Evolutionary conservation across 2,329 filamentous ascomycete genomes (phyloP).

Genomic region (Alternaria longipes): DNA sequence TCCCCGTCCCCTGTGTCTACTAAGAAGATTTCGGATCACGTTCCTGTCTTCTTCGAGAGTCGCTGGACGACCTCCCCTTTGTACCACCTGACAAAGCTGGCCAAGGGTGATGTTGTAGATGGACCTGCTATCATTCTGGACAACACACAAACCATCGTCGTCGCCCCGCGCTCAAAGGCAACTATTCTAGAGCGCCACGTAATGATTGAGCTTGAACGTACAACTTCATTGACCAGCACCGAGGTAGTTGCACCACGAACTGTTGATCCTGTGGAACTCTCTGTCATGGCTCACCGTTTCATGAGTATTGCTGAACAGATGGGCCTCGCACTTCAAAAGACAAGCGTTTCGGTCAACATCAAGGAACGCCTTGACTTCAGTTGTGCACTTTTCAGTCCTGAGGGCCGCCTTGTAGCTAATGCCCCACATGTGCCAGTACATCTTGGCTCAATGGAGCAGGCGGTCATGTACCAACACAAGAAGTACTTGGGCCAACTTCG

Average conservation of each 20-base stretch:
- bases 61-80: conserved; percentile 33
- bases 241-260: neutral
- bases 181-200: conserved; percentile 52
- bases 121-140: conserved; percentile 50
- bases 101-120: conserved; percentile 26
- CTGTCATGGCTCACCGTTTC: conserved; percentile 32
- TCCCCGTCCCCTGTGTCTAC: conserved; percentile 13
- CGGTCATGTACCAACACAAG: conserved; percentile 38
- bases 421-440: conserved; percentile 41
- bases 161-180: conserved; percentile 51
- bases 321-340: conserved; percentile 35
- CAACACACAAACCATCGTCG: conserved; percentile 58
- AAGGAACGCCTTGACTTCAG: conserved; percentile 41
- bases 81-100: conserved; percentile 32
- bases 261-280: conserved; percentile 18
- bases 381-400: conserved; percentile 35
- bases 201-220: conserved; percentile 45
- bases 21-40: neutral
- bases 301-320: conserved; percentile 41
- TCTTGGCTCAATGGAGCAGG: conserved; percentile 37
- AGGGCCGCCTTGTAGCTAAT: conserved; percentile 37
- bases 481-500: conserved; percentile 27
- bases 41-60: conserved; percentile 35
- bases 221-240: neutral
- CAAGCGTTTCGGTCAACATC: conserved; percentile 35